A percentile compares a stretch with the other conserved stretches of the same genome.
Conservation (phyloP, 1,139 yeast species). For the Geotrichum reessii region DNA sequence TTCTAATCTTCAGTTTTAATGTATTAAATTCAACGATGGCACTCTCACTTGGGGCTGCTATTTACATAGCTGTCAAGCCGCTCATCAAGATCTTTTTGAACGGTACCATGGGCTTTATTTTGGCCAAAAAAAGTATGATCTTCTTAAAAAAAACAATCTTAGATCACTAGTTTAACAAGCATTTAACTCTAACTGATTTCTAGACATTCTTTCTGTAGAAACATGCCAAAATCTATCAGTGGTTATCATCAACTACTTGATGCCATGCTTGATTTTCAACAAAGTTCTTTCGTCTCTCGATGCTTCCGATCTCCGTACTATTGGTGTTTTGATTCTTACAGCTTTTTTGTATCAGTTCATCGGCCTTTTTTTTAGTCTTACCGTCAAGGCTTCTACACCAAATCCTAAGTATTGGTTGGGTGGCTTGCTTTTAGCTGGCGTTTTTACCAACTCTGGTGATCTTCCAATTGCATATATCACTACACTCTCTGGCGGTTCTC, state of each 20-base stretch:
- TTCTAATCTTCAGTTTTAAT: neutral
- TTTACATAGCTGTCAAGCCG: constrained; percentile 80
- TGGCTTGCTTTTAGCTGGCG: constrained; percentile 68
- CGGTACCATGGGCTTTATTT: constrained; percentile 58
- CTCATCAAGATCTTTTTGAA: constrained; percentile 78
- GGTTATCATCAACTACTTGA: constrained; percentile 60
- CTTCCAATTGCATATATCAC: constrained; percentile 86
- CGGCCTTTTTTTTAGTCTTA: constrained; percentile 32
- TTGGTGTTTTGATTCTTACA: constrained; percentile 67
- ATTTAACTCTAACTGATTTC: neutral
- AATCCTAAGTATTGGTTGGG: constrained; percentile 75
- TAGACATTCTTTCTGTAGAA: constrained; percentile 56
- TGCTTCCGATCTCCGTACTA: constrained; percentile 63
- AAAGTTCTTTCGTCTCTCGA: constrained; percentile 67
- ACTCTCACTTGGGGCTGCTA: constrained; percentile 56
- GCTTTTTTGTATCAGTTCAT: constrained; percentile 45
- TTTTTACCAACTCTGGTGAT: constrained; percentile 60
- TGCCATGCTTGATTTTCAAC: constrained; percentile 75
- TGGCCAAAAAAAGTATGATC: constrained; percentile 57
- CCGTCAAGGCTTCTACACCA: constrained; percentile 39
- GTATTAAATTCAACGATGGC: constrained; percentile 17
- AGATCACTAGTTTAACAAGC: neutral
- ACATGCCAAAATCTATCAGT: constrained; percentile 63
- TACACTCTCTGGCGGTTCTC: constrained; percentile 62
- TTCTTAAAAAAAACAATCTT: constrained; percentile 45